Evolutionary conservation across 2,329 filamentous ascomycete genomes (phyloP).

Genomic region (Talaromyces sp.): DNA sequence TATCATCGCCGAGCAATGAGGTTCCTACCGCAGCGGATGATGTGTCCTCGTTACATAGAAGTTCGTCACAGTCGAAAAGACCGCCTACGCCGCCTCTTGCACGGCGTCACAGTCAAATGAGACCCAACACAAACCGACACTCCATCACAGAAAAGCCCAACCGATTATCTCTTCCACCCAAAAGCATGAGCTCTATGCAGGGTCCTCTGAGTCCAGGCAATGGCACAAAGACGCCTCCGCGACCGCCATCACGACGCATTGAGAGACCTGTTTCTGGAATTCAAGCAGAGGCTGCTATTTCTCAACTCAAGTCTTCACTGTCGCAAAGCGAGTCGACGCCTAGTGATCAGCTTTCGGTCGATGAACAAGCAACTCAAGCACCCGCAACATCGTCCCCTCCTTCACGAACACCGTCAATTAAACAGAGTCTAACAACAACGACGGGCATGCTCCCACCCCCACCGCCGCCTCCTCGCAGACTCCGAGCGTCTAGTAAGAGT

Average conservation of each 20-base stretch:
- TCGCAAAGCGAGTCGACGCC: conserved; percentile 11
- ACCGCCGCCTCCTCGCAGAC: conserved; percentile 50
- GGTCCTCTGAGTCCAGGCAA: conserved; percentile 31
- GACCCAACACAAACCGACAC: conserved; percentile 34
- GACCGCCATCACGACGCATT: conserved; percentile 55
- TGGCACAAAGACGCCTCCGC: conserved; percentile 46
- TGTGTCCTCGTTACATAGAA: conserved; percentile 31
- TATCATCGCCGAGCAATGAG: conserved; percentile 32
- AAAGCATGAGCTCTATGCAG: conserved; percentile 44
- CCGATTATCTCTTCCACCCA: conserved; percentile 42
- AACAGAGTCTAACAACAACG: conserved; percentile 28
- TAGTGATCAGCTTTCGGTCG: conserved; percentile 3
- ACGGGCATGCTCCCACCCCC: conserved; percentile 38
- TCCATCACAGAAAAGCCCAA: conserved; percentile 29
- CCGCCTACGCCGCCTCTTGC: conserved; percentile 51
- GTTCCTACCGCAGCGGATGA: background rate
- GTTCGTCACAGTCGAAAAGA: conserved; percentile 39
- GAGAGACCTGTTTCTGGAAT: conserved; percentile 16
- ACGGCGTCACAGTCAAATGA: conserved; percentile 49
- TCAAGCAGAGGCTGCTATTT: conserved; percentile 21
- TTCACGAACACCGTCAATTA: conserved; percentile 28
- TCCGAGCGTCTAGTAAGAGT: conserved; percentile 43
- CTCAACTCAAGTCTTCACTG: conserved; percentile 15
- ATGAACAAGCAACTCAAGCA: conserved; percentile 22
- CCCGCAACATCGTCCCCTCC: conserved; percentile 25